These are phyloP conservation scores for Gossypium ekmanianum DNA, from an alignment of 345 rosid species.

Conservation along the genomic window DNA sequence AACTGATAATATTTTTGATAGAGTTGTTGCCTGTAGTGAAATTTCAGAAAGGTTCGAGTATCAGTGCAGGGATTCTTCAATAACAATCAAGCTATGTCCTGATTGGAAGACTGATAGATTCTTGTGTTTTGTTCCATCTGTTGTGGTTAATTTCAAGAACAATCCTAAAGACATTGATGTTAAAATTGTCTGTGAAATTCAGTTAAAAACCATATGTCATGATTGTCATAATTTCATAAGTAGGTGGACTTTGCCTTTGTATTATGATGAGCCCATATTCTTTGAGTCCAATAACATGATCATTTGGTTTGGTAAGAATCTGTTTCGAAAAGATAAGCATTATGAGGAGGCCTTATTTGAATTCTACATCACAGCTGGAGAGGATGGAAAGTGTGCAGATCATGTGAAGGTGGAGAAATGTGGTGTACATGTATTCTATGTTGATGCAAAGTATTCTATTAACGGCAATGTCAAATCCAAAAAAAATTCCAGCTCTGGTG, in stretches of 20 bases:
- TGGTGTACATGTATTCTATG: neutral
- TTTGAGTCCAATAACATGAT: slow-evolving; percentile 1
- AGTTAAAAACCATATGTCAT: neutral
- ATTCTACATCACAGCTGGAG: neutral
- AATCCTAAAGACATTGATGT: neutral
- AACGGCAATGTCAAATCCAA: neutral
- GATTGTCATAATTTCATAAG: neutral
- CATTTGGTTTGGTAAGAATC: neutral
- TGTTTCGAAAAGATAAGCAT: neutral
- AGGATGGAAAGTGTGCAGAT: neutral
- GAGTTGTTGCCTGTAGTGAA: neutral
- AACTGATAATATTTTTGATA: neutral
- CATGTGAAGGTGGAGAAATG: slow-evolving; percentile 7
- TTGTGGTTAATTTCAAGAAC: neutral
- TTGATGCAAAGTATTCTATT: neutral
- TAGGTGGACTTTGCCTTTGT: neutral
- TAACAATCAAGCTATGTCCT: neutral
- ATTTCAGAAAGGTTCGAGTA: neutral
- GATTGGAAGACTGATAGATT: neutral
- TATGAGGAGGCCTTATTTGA: neutral
- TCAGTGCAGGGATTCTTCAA: neutral
- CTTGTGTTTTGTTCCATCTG: neutral
- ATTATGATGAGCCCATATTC: neutral
- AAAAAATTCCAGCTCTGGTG: neutral
- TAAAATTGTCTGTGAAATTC: neutral